phyloP scores from a whole-genome alignment of 768 basidiomycete species.

The Podaxis sp. region DNA sequence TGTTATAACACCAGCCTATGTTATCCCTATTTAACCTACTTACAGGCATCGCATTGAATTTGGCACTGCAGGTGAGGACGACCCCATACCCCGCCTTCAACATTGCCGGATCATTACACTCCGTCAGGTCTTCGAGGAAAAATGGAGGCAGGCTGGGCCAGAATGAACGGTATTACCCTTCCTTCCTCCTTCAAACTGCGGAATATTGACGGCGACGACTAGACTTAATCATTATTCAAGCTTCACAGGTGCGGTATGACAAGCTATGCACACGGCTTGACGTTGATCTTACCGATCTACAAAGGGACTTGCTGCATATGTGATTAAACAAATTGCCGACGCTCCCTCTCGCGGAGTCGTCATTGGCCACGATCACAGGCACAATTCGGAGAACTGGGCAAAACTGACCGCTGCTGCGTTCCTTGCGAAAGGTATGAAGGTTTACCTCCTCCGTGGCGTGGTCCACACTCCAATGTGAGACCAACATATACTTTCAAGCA shows the following conservation, averaged over 20 bases:
- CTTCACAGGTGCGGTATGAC: conserved; percentile 59
- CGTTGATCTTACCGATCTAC: background rate
- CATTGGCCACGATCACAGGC: conserved; percentile 83
- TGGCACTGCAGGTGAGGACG: conserved; percentile 74
- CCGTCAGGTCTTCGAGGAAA: conserved; percentile 64
- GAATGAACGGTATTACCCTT: conserved; percentile 67
- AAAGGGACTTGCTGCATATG: conserved; percentile 78
- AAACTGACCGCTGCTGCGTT: conserved; percentile 72
- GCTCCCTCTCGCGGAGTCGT: conserved; percentile 69
- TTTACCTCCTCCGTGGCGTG: conserved; percentile 64
- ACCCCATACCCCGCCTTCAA: background rate
- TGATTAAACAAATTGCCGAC: conserved; percentile 47
- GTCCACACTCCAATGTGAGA: conserved; percentile 80
- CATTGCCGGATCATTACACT: background rate
- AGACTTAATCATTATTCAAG: conserved; percentile 77
- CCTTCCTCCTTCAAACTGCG: background rate
- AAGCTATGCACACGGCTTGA: background rate
- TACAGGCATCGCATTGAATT: conserved; percentile 74
- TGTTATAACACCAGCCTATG: background rate
- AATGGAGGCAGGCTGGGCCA: conserved; percentile 90
- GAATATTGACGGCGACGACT: background rate
- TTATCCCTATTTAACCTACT: background rate
- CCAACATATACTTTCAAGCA: background rate
- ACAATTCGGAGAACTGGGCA: conserved; percentile 80
- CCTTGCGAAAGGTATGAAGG: conserved; percentile 58